Percentiles rank a stretch among this genome's conserved stretches.
phyloP scores from a whole-genome alignment of 257 asterid species.

The Solanum pennellii region DNA sequence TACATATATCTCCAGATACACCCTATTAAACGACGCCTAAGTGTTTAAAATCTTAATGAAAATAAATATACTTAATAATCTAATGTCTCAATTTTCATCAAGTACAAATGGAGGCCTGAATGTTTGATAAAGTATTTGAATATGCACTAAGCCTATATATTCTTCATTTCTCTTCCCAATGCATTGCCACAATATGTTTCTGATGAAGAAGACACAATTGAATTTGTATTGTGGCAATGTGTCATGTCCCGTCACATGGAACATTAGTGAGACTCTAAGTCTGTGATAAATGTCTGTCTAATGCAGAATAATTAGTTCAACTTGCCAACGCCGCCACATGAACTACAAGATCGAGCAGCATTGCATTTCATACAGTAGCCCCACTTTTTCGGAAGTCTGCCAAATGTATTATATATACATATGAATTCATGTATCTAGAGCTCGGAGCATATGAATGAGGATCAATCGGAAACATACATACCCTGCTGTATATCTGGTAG shows the following conservation, averaged over 20 bases:
- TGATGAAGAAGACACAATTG: neutral
- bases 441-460: neutral
- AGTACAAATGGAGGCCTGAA: too few relatives aligned
- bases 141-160: neutral
- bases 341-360: constrained; percentile 59
- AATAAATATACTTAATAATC: too few relatives aligned
- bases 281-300: too few relatives aligned
- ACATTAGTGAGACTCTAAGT: too few relatives aligned
- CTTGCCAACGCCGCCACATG: constrained; percentile 77
- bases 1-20: too few relatives aligned
- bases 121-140: too few relatives aligned
- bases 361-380: constrained; percentile 94
- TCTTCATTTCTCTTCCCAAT: neutral
- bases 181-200: neutral
- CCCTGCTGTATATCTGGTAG: constrained; percentile 96
- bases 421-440: neutral
- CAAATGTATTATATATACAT: neutral
- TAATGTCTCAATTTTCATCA: too few relatives aligned
- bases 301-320: constrained; percentile 11
- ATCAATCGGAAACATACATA: constrained; percentile 5
- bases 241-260: too few relatives aligned
- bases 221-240: neutral
- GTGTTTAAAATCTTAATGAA: too few relatives aligned
- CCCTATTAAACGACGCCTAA: accelerated
- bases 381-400: constrained; percentile 95